phyloP scores from a whole-genome alignment of 1,139 yeast species.

The Geotrichum phurueaensis region DNA sequence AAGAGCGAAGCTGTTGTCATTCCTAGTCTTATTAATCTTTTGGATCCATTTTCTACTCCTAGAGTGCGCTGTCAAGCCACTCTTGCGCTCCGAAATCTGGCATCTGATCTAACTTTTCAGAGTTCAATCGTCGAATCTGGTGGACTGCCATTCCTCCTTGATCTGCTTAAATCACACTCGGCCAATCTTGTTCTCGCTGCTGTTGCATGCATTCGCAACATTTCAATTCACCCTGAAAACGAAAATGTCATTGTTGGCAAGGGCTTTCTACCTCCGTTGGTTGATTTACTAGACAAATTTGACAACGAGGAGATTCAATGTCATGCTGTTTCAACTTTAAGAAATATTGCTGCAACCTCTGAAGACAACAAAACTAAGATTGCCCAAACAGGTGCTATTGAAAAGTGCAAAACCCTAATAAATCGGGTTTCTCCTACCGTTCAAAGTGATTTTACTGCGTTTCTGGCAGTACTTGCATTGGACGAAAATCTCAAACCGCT shows the following conservation, averaged over 20 bases:
- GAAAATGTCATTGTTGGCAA: constrained; percentile 97
- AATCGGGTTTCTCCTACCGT: constrained; percentile 78
- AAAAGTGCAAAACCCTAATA: constrained; percentile 84
- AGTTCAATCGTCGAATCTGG: constrained; percentile 83
- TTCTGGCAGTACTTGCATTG: constrained; percentile 91
- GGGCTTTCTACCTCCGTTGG: constrained; percentile 88
- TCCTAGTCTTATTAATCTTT: constrained; percentile 82
- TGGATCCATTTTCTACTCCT: constrained; percentile 85
- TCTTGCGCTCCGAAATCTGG: constrained; percentile 87
- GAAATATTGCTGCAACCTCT: constrained; percentile 92
- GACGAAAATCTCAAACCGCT: constrained; percentile 92
- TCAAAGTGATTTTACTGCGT: constrained; percentile 94
- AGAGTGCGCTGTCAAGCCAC: constrained; percentile 98
- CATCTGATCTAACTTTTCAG: constrained; percentile 88
- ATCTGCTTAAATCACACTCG: constrained; percentile 80
- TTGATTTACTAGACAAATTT: constrained; percentile 71
- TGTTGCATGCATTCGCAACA: constrained; percentile 95
- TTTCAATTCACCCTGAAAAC: constrained; percentile 92
- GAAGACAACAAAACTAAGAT: constrained; percentile 90
- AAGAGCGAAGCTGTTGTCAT: constrained; percentile 69
- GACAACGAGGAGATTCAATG: constrained; percentile 96
- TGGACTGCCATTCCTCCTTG: constrained; percentile 90
- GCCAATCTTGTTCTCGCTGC: constrained; percentile 84
- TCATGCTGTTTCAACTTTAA: constrained; percentile 91
- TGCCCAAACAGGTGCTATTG: constrained; percentile 66